Percentiles rank a stretch among this genome's conserved stretches.
phyloP scores from a whole-genome alignment of 805 yeast genomes.

The Candida qinlingensis region DNA sequence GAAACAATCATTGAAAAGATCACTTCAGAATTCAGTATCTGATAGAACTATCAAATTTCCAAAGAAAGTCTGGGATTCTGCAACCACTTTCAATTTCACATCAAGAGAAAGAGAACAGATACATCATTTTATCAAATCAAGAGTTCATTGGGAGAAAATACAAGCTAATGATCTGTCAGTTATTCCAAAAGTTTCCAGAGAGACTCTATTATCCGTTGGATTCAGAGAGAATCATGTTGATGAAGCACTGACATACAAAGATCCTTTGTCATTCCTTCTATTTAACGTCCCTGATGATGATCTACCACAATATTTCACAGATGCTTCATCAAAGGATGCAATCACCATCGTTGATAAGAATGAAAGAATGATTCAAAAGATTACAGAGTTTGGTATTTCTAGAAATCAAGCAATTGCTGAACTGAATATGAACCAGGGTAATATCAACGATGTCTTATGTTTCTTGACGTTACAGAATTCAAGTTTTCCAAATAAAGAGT shows the following conservation, averaged over 20 bases:
- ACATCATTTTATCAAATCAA: constrained; percentile 54
- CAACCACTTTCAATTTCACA: constrained; percentile 64
- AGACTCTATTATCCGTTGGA: constrained; percentile 44
- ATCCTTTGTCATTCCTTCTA: constrained; percentile 47
- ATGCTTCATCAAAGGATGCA: constrained; percentile 51
- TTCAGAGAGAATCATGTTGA: constrained; percentile 63
- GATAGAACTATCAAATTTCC: constrained; percentile 30
- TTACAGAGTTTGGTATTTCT: constrained; percentile 67
- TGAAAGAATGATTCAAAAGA: constrained; percentile 47
- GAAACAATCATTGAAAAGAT: constrained; percentile 1
- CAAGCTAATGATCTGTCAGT: neutral
- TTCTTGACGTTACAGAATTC: constrained; percentile 8
- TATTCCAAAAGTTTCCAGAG: constrained; percentile 11
- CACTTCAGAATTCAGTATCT: constrained; percentile 2
- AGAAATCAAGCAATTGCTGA: constrained; percentile 53
- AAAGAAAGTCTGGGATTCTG: constrained; percentile 62
- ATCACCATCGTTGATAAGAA: constrained; percentile 40
- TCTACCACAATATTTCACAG: constrained; percentile 56
- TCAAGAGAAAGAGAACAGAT: constrained; percentile 57
- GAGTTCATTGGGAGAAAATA: constrained; percentile 45
- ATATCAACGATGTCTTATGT: constrained; percentile 33
- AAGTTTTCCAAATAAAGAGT: constrained; percentile 4
- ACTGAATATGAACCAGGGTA: constrained; percentile 34
- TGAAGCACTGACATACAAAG: constrained; percentile 62
- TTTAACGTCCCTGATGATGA: constrained; percentile 95